Conservation (phyloP, 352 stramenopile genomes). For the Pythium aphanidermatum region DNA sequence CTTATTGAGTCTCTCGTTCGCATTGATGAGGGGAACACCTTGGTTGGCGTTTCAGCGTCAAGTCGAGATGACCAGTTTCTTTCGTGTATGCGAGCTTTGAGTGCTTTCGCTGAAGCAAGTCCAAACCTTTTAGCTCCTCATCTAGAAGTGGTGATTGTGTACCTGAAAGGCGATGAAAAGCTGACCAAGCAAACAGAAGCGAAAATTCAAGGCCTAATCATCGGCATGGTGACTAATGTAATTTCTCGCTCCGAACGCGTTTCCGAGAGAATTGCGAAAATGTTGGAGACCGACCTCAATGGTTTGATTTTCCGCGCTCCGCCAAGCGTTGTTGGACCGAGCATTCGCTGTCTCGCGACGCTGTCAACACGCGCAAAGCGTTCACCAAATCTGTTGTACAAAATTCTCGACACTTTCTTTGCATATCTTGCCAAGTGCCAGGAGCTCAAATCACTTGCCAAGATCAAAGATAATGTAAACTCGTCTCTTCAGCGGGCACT, state of each 20-base stretch:
- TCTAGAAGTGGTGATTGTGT: slow-evolving; percentile 67
- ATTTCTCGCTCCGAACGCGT: slow-evolving; percentile 46
- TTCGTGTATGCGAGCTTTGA: slow-evolving; percentile 70
- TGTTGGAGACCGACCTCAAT: slow-evolving; percentile 61
- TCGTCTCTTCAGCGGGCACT: slow-evolving; percentile 67
- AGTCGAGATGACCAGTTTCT: slow-evolving; percentile 59
- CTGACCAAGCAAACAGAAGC: slow-evolving; percentile 42
- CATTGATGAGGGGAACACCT: slow-evolving; percentile 57
- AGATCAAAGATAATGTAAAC: slow-evolving; percentile 30
- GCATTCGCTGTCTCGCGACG: slow-evolving; percentile 65
- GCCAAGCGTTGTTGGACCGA: slow-evolving; percentile 80
- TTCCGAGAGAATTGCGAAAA: slow-evolving; percentile 30
- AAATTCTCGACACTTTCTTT: slow-evolving; percentile 67
- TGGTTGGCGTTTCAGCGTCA: slow-evolving; percentile 49
- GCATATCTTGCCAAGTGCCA: slow-evolving; percentile 48
- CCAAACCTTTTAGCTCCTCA: slow-evolving; percentile 50
- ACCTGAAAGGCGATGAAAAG: slow-evolving; percentile 57
- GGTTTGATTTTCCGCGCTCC: slow-evolving; percentile 48
- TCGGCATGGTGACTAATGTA: slow-evolving; percentile 61
- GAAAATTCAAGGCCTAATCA: slow-evolving; percentile 52
- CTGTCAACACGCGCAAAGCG: slow-evolving; percentile 41
- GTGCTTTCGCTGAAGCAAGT: slow-evolving; percentile 65
- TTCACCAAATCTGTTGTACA: slow-evolving; percentile 35
- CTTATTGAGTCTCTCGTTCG: slow-evolving; percentile 61
- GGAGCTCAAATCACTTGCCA: slow-evolving; percentile 24